Base-by-base conservation (phyloP, 2,329 filamentous ascomycete species). In the Sarocladium kiliense region DNA sequence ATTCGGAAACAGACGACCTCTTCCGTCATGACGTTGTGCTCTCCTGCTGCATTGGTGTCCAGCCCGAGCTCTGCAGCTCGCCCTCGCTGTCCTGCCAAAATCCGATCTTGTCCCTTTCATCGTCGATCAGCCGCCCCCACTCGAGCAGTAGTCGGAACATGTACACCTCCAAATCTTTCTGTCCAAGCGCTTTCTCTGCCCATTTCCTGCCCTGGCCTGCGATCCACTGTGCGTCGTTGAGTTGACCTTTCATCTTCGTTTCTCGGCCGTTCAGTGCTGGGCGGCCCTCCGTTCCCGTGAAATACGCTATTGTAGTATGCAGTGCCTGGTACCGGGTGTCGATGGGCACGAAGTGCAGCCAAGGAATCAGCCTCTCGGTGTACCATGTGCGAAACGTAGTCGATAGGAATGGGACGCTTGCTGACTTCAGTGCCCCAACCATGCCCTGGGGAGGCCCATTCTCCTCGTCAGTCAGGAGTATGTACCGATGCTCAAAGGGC, bases 351-450 rank as follows among this genome's bases (percentile, higher is more conserved):
- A 91, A 94, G 66, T 95, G 89, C 44, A 86, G 73, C 89, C 89
- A 95, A 0, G 89, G 82, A 56, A 78, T 80, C 16, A 94, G 70
- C 5, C 90, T 81, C 51, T 86, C 84, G 57, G 89, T 87, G 68
- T 86, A 89, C 90, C 90, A 95, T 64, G 90, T 84, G 23, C 84
- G 80, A 68, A 92, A 93, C 6, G 93, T 75, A 0, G 84, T 84
- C 1, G 83, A 81, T 60, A 90, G 78, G 65, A 94, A 82, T 0
- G 88, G 88, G 4, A 91, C 76, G 49, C 80, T 85, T 58, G 74
- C 74, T 16, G 87, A 89, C 47, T 80, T 79, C 4, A 94, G 67
- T 56, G 86, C 85, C 0, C 81, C 78, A 10, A 89, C 69, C 60
- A 90, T 79, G 18, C 72, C 65, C 11, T 57, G 62, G 14, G 87